Base-by-base conservation (phyloP, 192 early-diverging fungal species). In the Rhizophagus clarus region DNA sequence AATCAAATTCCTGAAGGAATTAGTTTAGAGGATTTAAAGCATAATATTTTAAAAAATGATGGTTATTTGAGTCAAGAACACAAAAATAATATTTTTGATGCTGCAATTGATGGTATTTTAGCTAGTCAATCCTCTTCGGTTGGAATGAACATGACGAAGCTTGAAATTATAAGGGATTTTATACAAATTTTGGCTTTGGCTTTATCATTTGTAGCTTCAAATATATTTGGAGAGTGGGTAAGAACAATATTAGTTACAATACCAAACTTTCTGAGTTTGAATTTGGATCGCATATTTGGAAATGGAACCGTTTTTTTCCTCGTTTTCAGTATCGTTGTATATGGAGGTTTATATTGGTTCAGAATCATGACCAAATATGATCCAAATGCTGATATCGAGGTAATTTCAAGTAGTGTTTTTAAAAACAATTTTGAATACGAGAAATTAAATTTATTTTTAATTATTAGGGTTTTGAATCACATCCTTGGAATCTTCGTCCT, bases 111-210 rank as follows among this genome's bases (percentile, higher is more conserved):
- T 20, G 17, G 17, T 56, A 22, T 56, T 12, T 56, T 56, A 22
- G 17, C 51, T 22, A 81, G 79, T 29, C 81, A 86, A 68, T 28
- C 78, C 1, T 77, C 81, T 4, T 67, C 66, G 49, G 40, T 81
- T 63, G 85, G 85, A n/a, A 81, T 81, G 31, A 82, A 73, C 0
- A 80, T 78, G 49, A 84, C 83, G 77, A 63, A 79, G 76, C 37
- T 84, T 24, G 85, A 86, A 76, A 84, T 86, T 47, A 77, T 86
- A 29, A 77, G 83, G 28, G 85, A 86, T 49, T 84, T 86, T 69
- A 61, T 86, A 47, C 85, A 86, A 78, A 81, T 86, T 40, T 80
- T 86, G 12, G 81, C 71, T 2, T 78, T 86, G 2, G 81, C 79
- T 22, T 75, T 86, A 0, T 78, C 81, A 7, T 75, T 62, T 75